Base-by-base conservation (phyloP, 148 eudicot genomes). In the Talinum fruticosum region DNA sequence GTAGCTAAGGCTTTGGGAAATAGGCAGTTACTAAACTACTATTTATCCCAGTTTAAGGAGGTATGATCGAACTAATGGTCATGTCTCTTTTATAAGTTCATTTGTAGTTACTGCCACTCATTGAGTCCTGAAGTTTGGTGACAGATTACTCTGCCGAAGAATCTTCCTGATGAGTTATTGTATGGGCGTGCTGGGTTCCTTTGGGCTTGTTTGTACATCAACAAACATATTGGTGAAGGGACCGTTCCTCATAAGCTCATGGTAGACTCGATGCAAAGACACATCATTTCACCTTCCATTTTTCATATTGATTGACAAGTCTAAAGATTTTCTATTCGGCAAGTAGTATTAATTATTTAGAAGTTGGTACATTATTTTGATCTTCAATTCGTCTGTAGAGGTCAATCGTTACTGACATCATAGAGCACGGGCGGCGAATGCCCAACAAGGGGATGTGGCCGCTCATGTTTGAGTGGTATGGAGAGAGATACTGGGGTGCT, bases 131-230 rank as follows among this genome's bases (percentile, higher is more conserved):
- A 23, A 32, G 8, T 45, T 66, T 76, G 71, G 78, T 12, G 49
- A 67, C 84, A 87, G 89, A 81, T 88, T 61, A 67, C 77, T 69
- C 65, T 88, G 69, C 71, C 87, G 0, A 82, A 76, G 34, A 79
- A 88, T 75, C 71, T 72, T 21, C 87, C 87, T 23, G 82, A 88
- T 69, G 92, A 90, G 79, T 69, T 90, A 36, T 78, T 92, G 35
- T 82, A 76, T 79, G 97, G 97, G 37, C 84, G 88, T 82, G 89
- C 85, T 61, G 93, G 93, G 71, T 92, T 79, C 73, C 78, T 90
- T 38, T 92, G 90, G 92, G 82, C 90, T 51, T 90, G 87, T 82
- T 83, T 84, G 29, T 88, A 78, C 79, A 47, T 88, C 16, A 88
- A 86, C 71, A 87, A 90, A 67, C 88, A 90, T 69, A 34, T 87